Evolutionary conservation across 2,329 filamentous ascomycete genomes (phyloP), one percentile per base, ranked within the genome.

Genomic region (Alternaria conjuncta): DNA sequence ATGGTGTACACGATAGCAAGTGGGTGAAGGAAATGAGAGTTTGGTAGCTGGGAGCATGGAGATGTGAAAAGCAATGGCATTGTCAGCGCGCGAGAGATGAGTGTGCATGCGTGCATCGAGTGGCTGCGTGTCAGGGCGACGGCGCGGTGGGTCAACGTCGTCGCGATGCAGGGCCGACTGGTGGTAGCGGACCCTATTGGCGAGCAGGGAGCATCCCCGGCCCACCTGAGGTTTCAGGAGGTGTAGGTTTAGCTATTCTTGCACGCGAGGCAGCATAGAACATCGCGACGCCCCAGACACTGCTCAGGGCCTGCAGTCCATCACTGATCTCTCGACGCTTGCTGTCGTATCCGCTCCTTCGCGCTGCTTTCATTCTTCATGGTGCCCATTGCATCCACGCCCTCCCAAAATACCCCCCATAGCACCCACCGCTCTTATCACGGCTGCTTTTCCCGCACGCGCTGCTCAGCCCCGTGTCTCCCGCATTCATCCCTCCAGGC

Each of bases 311-410:
- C 47, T 58, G 50, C 44, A 51, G 49, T 57, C 60, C 47, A 61
- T 44, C 57, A 28, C 57, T 41, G 36, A 46, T 50, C 44, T 18
- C 20, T 57, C 65, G 67, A 60, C 60, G 55, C 58, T 44, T 55
- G 62, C 61, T 68, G 71, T 66, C 69, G 66, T 63, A 59, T 71
- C 69, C 75, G 75, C 75, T 78, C 75, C 67, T 76, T 77, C 70
- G 66, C 67, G 69, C 66, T 69, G 70, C 72, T 63, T 30, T 20
- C 32, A 32, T 57, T 57, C 25, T 57, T 30, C 61, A 57, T 55
- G 50, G 18, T 59, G 57, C 49, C 61, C 21, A 20, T 30, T 60
- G 57, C 56, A 44, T 47, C 57, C 41, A 60, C 63, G 58, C 58
- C 56, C 61, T 57, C 51, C 47, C 62, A 46, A 28, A 30, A 63